A percentile compares a stretch with the other conserved stretches of the same genome.
These are phyloP conservation scores for Penicillium capsulatum DNA, from an alignment of 2,329 filamentous ascomycete genomes.

Conservation along the genomic window DNA sequence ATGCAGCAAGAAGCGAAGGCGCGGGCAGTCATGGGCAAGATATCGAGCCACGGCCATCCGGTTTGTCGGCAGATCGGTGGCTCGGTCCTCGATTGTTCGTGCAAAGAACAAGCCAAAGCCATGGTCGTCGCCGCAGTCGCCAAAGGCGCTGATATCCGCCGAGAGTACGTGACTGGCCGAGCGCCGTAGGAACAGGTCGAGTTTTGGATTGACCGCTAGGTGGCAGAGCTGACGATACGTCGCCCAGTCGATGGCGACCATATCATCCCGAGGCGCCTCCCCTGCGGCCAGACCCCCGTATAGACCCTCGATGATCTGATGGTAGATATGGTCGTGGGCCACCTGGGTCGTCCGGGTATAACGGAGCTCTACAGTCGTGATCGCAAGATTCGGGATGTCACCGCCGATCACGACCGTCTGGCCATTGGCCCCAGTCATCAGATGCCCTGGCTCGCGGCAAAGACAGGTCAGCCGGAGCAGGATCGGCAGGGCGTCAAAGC, in stretches of 20 bases:
- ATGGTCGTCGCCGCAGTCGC: neutral
- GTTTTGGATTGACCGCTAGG: neutral
- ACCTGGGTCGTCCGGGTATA: neutral
- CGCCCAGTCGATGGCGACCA: neutral
- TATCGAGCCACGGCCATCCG: neutral
- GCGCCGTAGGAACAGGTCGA: neutral
- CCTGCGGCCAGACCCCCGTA: no score
- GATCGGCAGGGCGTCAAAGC: neutral
- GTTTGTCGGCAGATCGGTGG: neutral
- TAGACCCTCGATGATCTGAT: neutral
- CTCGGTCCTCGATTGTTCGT: neutral
- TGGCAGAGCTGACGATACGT: neutral
- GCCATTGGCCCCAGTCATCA: neutral
- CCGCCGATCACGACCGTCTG: neutral
- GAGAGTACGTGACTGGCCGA: no score
- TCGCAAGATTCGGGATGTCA: constrained; percentile 1
- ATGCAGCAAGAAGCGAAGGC: neutral
- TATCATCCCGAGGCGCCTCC: no score
- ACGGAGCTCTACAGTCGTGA: constrained; percentile 2
- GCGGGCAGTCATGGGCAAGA: neutral
- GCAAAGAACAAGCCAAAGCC: neutral
- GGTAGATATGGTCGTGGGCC: neutral
- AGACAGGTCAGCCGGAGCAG: neutral
- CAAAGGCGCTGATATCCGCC: no score
- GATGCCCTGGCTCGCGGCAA: neutral